Base-by-base conservation (phyloP, 768 basidiomycete species). In the Phylloporus arenicola region DNA sequence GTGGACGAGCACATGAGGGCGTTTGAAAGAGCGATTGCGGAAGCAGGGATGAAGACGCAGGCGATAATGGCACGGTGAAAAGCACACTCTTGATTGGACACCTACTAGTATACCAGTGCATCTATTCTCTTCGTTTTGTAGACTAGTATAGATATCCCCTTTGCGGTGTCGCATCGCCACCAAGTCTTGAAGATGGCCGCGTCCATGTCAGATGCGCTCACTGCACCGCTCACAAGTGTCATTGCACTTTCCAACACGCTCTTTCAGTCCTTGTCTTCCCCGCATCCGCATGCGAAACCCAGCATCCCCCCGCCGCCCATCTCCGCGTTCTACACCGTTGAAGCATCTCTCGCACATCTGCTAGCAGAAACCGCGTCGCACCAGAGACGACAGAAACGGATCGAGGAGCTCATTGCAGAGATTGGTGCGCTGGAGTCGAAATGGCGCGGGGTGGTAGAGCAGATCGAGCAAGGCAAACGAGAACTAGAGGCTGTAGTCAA, bases 1-100 rank as follows among this genome's bases (percentile, higher is more conserved):
- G 89, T 89, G n/a, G 71, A 83, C 57, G 89, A 89, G 61, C 86
- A 92, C 59, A 62, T 92, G 57, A 75, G 70, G 43, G 89, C 86
- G 20, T 92, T 92, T 59, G 83, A 86, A 63, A 72, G 68, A 47
- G 86, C 84, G 22, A 68, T 92, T 33, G 75, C 72, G 35, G 88
- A 90, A 42, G 90, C 89, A 29, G 82, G 80, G 38, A 58, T 72
- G 52, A 90, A 87, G 72, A 88, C 88, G 1, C 81, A 83, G 62
- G 83, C 85, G 33, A 92, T 92, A 52, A 87, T 90, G 83, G 85
- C 86, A 12, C 78, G 81, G 51, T 85, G 72, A 50, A 47, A 34
- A 11, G n/a, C 13, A 38, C 38, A 41, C 24, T 24, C 37, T 24
- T 29, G 40, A 41, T 40, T 24, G 22, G 27, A 29, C 35, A 47